Evolutionary conservation across 2,329 filamentous ascomycete genomes (phyloP).

Genomic region (Myriosclerotinia scirpicola): DNA sequence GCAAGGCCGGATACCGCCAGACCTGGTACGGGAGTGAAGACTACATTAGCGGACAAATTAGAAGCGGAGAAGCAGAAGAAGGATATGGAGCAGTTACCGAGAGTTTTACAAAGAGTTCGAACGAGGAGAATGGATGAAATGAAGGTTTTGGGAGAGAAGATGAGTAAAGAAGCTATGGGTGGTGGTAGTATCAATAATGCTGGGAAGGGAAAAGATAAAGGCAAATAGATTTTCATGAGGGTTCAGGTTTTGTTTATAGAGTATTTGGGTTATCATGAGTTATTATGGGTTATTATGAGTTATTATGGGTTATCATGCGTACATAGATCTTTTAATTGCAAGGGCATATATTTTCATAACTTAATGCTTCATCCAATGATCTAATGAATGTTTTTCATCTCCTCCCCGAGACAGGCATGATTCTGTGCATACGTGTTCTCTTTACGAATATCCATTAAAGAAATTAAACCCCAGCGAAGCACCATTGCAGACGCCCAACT

Average conservation of each 20-base stretch:
- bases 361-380: background rate
- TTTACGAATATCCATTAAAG: background rate
- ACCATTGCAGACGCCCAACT: conserved; percentile 4
- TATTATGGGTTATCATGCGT: background rate
- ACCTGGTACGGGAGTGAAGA: conserved; percentile 18
- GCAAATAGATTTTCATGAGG: conserved; percentile 1
- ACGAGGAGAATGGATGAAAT: conserved; percentile 43
- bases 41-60: conserved; percentile 28
- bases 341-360: background rate
- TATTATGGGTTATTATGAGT: background rate
- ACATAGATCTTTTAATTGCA: background rate
- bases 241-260: background rate
- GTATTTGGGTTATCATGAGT: background rate
- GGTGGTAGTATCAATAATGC: background rate
- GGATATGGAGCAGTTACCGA: conserved; percentile 45
- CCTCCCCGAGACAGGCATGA: background rate
- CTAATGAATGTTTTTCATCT: background rate
- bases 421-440: background rate
- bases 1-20: background rate
- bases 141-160: conserved; percentile 5
- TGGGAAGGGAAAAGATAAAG: background rate
- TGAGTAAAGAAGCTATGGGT: conserved; percentile 2
- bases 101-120: conserved; percentile 50
- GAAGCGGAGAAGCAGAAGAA: conserved; percentile 29
- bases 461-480: conserved; percentile 7